Evolutionary conservation across 2,329 filamentous ascomycete species (phyloP).

Genomic region (Ceratocystis eucalypticola): DNA sequence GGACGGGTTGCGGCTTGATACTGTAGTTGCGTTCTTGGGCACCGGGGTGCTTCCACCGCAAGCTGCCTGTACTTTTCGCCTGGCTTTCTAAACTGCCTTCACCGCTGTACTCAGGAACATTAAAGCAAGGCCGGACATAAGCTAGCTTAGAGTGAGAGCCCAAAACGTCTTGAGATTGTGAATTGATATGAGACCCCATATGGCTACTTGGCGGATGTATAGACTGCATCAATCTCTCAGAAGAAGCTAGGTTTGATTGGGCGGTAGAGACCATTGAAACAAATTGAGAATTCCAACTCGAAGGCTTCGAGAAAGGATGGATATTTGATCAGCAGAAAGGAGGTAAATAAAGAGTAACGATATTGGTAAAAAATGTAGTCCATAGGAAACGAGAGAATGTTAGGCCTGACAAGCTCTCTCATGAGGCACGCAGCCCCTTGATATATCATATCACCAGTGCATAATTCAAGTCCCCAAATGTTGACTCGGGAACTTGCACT

Average conservation of each 20-base stretch:
- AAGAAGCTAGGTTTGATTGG: neutral
- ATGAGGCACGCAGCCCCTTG: neutral
- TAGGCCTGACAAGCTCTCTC: neutral
- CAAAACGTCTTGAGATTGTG: neutral
- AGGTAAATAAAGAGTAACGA: neutral
- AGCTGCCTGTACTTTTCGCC: neutral
- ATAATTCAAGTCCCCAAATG: neutral
- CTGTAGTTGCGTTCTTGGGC: neutral
- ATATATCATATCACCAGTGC: neutral
- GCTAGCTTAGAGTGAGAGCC: neutral
- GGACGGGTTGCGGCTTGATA: slow-evolving; percentile 2
- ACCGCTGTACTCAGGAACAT: neutral
- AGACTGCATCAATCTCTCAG: neutral
- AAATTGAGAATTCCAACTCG: neutral
- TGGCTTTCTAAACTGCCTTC: neutral
- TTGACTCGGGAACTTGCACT: neutral
- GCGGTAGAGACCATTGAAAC: neutral
- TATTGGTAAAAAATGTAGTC: neutral
- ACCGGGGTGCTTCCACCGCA: neutral
- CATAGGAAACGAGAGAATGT: neutral
- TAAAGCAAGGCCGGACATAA: neutral
- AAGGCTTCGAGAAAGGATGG: neutral
- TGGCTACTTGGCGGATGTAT: neutral
- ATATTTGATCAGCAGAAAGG: neutral
- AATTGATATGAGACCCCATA: too few species aligned